Conservation (phyloP, 352 stramenopile genomes). For the Vaucheria bursata region DNA sequence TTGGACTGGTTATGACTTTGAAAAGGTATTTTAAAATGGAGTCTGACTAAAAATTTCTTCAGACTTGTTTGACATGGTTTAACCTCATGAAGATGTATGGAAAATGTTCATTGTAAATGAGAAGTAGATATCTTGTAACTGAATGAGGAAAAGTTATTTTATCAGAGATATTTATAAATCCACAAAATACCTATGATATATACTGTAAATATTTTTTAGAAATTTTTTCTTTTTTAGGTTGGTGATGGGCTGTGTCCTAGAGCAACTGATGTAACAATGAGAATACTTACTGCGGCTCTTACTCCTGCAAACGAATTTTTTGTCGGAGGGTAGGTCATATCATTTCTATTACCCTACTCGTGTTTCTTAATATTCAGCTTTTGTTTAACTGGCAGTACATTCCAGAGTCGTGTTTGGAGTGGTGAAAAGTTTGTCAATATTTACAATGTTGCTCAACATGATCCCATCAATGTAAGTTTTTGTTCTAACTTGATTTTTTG, state of each 20-base stretch:
- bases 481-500: too few species aligned
- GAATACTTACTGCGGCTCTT: conserved; percentile 61
- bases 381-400: conserved; percentile 55
- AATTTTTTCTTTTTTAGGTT: conserved; percentile 57
- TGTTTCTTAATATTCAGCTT: too few species aligned
- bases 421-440: conserved; percentile 71
- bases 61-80: too few species aligned
- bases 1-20: conserved; percentile 61
- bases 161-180: too few species aligned
- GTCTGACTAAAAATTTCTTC: conserved; percentile 53
- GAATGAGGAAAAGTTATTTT: too few species aligned
- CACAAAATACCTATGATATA: too few species aligned
- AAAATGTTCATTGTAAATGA: too few species aligned
- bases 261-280: conserved; percentile 34
- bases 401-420: conserved; percentile 71
- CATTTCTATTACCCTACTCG: too few species aligned
- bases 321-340: conserved; percentile 43
- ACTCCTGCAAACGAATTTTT: conserved; percentile 64
- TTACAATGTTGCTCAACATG: conserved; percentile 69
- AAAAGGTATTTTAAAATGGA: conserved; percentile 49
- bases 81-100: too few species aligned
- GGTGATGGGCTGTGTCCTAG: conserved; percentile 60
- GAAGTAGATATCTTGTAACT: too few species aligned
- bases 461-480: conserved; percentile 52
- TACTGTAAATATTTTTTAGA: too few species aligned